Conservation (phyloP, 129 eudicot genomes). For the Centella asiatica region DNA sequence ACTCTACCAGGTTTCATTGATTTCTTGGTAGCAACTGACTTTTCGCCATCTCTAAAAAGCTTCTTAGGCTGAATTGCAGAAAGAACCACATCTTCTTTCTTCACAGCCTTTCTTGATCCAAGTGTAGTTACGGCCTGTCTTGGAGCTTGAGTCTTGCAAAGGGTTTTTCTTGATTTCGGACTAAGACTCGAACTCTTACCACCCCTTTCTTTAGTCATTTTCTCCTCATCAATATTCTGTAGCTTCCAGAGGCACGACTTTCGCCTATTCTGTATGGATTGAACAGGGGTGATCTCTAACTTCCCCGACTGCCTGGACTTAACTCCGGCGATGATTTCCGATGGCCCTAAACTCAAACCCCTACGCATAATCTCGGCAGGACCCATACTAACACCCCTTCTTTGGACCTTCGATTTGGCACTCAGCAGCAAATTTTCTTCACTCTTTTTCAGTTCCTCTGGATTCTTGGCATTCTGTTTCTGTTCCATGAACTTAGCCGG, state of each 20-base stretch:
- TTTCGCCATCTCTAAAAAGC: slow-evolving; percentile 40
- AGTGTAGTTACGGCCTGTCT: slow-evolving; percentile 44
- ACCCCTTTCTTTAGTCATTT: slow-evolving; percentile 31
- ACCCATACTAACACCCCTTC: slow-evolving; percentile 58
- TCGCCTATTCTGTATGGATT: slow-evolving; percentile 40
- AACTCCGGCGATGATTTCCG: slow-evolving; percentile 5
- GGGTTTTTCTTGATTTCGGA: slow-evolving; percentile 37
- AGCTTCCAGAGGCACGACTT: slow-evolving; percentile 87
- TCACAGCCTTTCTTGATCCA: slow-evolving; percentile 43
- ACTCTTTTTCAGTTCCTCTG: slow-evolving; percentile 26
- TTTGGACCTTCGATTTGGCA: slow-evolving; percentile 20
- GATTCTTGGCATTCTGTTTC: slow-evolving; percentile 20
- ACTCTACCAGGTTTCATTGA: slow-evolving; percentile 67
- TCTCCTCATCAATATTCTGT: slow-evolving; percentile 66
- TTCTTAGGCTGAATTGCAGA: slow-evolving; percentile 65
- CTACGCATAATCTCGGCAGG: slow-evolving; percentile 13
- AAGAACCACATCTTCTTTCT: slow-evolving; percentile 56
- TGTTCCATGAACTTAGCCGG: slow-evolving; percentile 49
- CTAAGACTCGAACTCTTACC: slow-evolving; percentile 33
- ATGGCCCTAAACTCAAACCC: slow-evolving; percentile 16
- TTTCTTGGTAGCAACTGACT: slow-evolving; percentile 59
- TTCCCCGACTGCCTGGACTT: slow-evolving; percentile 7
- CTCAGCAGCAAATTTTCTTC: slow-evolving; percentile 25
- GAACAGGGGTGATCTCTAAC: slow-evolving; percentile 48
- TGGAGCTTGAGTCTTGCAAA: slow-evolving; percentile 3